Base-by-base conservation (phyloP, 2,329 filamentous ascomycete genomes). In the Madurella mycetomatis region DNA sequence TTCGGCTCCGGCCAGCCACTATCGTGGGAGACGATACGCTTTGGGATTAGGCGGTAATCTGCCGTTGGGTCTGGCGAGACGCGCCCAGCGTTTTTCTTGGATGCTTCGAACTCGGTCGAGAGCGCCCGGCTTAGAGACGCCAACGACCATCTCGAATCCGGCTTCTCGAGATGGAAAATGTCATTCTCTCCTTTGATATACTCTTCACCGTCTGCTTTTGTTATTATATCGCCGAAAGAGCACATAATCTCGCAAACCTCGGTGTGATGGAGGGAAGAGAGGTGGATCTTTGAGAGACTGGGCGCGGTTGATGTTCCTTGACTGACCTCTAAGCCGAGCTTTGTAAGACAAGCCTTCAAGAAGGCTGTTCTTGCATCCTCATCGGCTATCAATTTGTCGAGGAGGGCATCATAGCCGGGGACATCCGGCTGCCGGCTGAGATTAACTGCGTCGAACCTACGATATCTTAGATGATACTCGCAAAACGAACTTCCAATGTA, bases 131-230 rank as follows among this genome's bases (percentile, higher is more conserved):
- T 75, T 41, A 89, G 67, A 18, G 77, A 75, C 30, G 73, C 72
- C 60, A 87, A 71, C 13, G 76, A 79, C 80, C 83, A 85, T 19
- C 76, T 73, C 1, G 82, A 83, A 11, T 79, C 77, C 5, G 83
- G 78, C 44, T 84, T 87, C 63, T 92, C 82, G 34, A 96, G 74
- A 51, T 84, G 83, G 67, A 97, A 97, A 0, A 82, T 87, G 64
- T 97, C 92, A 57, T 87, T 86, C 59, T 92, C 89, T 53, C 84
- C 90, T 63, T 84, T 85, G 66, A 97, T 85, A 64, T 85, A 84
- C 61, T 90, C 84, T 54, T 86, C 78, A 1, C 80, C 82, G 40
- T 85, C 80, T 48, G 87, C 82, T 30, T 75, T 79, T 52, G 81
- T 80, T 60, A 91, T 82, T 56, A 87, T 81, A 41, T 89, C 84